These are phyloP conservation scores for Isoetes engelmannii DNA, from an alignment of 83 land plant genomes.

Conservation along the genomic window DNA sequence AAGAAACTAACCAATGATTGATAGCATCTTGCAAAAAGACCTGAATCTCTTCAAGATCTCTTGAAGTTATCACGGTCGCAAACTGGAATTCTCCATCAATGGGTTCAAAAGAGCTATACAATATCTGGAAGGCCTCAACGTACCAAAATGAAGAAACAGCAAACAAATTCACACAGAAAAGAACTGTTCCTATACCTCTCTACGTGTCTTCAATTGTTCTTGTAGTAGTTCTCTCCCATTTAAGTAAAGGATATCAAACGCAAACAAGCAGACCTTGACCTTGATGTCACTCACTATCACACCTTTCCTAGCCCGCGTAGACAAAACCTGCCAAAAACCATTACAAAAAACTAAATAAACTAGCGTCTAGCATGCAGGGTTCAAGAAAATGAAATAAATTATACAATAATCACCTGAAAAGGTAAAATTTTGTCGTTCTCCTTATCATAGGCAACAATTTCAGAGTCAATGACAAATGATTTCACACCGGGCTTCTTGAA, in stretches of 20 bases:
- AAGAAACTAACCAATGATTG: conserved; percentile 48
- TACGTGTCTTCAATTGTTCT: conserved; percentile 70
- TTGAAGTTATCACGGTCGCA: conserved; percentile 77
- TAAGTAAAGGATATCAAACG: conserved; percentile 75
- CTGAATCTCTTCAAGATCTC: conserved; percentile 91
- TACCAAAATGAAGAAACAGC: not conserved
- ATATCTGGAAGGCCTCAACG: conserved; percentile 31
- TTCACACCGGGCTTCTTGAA: conserved; percentile 59
- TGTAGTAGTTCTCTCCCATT: conserved; percentile 75
- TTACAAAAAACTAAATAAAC: not conserved
- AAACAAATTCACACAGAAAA: too few relatives aligned
- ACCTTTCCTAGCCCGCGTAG: conserved; percentile 86
- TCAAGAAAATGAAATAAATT: not conserved
- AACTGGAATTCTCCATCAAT: conserved; percentile 64
- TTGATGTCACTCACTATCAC: conserved; percentile 74
- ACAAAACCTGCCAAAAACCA: conserved; percentile 56
- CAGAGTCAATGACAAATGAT: conserved; percentile 91
- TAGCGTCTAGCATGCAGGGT: not conserved
- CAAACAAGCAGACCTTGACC: conserved; percentile 86
- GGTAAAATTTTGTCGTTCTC: conserved; percentile 72
- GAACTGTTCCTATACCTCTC: conserved; percentile 57
- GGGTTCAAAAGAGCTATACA: conserved; percentile 74
- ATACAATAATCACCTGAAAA: conserved; percentile 59
- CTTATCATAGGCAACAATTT: conserved; percentile 86
- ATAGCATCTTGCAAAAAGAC: conserved; percentile 83